A percentile compares a stretch with the other conserved stretches of the same genome.
Evolutionary conservation across 2,329 filamentous ascomycete species (phyloP).

Genomic region (Septoria petroselini): DNA sequence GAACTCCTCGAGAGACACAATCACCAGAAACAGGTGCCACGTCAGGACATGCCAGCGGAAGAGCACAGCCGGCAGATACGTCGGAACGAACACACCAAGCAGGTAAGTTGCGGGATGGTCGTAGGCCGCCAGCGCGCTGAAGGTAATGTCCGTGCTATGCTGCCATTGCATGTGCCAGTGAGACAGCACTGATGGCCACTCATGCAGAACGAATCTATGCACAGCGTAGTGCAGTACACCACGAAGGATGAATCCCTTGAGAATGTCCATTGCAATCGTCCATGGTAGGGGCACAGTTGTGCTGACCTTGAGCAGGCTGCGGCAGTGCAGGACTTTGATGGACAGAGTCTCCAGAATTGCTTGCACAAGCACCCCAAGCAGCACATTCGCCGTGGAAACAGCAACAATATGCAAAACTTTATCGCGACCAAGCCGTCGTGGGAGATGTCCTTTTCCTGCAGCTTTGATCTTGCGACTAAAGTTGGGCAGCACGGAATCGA

Average conservation of each 20-base stretch:
- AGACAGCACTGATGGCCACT: constrained; percentile 33
- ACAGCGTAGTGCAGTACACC: constrained; percentile 69
- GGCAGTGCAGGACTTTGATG: constrained; percentile 52
- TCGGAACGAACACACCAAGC: constrained; percentile 61
- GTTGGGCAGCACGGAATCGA: constrained; percentile 69
- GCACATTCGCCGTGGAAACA: constrained; percentile 56
- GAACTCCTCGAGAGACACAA: constrained; percentile 65
- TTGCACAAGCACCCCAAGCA: constrained; percentile 55
- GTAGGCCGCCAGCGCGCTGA: constrained; percentile 61
- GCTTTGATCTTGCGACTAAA: constrained; percentile 67
- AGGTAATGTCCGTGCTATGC: constrained; percentile 57
- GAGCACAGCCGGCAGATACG: constrained; percentile 63
- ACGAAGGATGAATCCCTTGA: constrained; percentile 53
- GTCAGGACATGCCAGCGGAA: constrained; percentile 70
- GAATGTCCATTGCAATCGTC: constrained; percentile 55
- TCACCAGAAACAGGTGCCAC: constrained; percentile 61
- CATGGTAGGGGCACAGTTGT: constrained; percentile 58
- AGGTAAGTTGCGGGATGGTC: constrained; percentile 67
- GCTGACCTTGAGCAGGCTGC: constrained; percentile 57
- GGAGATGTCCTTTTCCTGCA: constrained; percentile 55
- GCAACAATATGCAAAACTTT: constrained; percentile 50
- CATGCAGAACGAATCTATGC: constrained; percentile 67
- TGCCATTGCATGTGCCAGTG: constrained; percentile 54
- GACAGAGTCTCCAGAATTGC: constrained; percentile 54
- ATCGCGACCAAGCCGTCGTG: constrained; percentile 43